Conservation (phyloP, 495 filamentous ascomycete species). For the Chaetomium fimeti region DNA sequence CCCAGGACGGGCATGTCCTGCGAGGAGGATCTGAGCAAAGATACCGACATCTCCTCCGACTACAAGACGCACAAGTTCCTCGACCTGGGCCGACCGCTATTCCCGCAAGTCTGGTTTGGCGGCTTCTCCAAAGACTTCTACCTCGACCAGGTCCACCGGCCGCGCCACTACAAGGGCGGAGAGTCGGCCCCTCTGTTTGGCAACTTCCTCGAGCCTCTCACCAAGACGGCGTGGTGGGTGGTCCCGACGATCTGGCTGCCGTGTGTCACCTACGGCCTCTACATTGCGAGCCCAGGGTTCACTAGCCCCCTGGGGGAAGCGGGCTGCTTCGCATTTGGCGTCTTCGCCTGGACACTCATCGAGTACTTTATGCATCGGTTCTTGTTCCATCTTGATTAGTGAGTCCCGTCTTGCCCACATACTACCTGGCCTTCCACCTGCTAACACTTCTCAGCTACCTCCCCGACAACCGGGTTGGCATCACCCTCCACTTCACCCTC, state of each 20-base stretch:
- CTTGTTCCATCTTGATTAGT: slow-evolving; percentile 92
- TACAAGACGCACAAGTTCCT: slow-evolving; percentile 89
- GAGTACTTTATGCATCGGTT: slow-evolving; percentile 91
- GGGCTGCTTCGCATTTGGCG: slow-evolving; percentile 61
- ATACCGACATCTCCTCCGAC: slow-evolving; percentile 73
- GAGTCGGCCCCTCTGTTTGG: slow-evolving; percentile 92
- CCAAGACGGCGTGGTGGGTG: slow-evolving; percentile 90
- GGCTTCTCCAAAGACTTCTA: slow-evolving; percentile 93
- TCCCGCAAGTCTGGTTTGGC: slow-evolving; percentile 85
- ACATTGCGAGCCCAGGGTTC: slow-evolving; percentile 59
- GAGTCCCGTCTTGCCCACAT: slow-evolving; percentile 39
- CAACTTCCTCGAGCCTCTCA: slow-evolving; percentile 94
- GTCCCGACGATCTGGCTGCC: slow-evolving; percentile 88
- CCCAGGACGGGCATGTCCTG: slow-evolving; percentile 79
- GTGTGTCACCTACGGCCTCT: slow-evolving; percentile 69
- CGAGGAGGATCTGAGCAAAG: slow-evolving; percentile 80
- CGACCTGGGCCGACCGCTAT: slow-evolving; percentile 80
- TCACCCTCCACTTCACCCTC: slow-evolving; percentile 89
- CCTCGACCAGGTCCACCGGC: slow-evolving; percentile 91
- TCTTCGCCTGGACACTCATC: slow-evolving; percentile 81
- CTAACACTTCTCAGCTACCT: slow-evolving; percentile 60
- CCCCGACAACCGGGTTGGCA: slow-evolving; percentile 84
- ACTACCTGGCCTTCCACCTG: background rate
- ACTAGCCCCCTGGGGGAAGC: slow-evolving; percentile 41
- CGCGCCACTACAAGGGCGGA: slow-evolving; percentile 90